phyloP scores from a whole-genome alignment of 768 basidiomycete genomes.

The Leccinum aurantiacum region DNA sequence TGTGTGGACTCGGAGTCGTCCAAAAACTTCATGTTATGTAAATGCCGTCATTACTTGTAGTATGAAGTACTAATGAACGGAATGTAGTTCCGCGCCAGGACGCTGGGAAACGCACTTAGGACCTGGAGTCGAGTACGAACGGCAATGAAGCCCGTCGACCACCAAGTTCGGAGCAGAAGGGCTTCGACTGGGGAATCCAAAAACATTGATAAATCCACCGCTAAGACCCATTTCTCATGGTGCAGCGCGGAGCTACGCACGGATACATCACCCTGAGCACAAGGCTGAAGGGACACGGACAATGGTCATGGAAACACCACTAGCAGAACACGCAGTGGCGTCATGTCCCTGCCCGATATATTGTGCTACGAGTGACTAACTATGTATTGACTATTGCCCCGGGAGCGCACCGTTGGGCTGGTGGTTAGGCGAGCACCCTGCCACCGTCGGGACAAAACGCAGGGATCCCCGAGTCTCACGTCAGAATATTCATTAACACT shows the following conservation, averaged over 20 bases:
- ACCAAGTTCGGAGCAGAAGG: background rate
- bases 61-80: constrained; percentile 11
- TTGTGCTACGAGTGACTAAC: constrained; percentile 3
- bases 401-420: constrained; percentile 3
- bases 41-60: constrained; percentile 19
- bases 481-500: background rate
- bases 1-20: background rate
- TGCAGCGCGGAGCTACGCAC: constrained; percentile 19
- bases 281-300: constrained; percentile 5
- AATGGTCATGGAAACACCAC: constrained; percentile 1
- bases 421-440: background rate
- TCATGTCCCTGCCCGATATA: constrained; percentile 16
- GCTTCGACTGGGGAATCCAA: background rate
- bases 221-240: constrained; percentile 20
- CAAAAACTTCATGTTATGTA: constrained; percentile 4
- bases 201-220: background rate
- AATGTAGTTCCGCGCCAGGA: constrained; percentile 5
- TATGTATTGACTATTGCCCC: constrained; percentile 8
- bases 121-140: constrained; percentile 1
- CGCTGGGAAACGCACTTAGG: constrained; percentile 2
- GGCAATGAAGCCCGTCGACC: background rate
- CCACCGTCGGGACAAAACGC: background rate
- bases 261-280: constrained; percentile 23
- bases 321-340: constrained; percentile 25
- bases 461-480: background rate